A percentile compares a stretch with the other conserved stretches of the same genome.
Conservation (phyloP, 768 basidiomycete species). For the Lentinula lateritia region DNA sequence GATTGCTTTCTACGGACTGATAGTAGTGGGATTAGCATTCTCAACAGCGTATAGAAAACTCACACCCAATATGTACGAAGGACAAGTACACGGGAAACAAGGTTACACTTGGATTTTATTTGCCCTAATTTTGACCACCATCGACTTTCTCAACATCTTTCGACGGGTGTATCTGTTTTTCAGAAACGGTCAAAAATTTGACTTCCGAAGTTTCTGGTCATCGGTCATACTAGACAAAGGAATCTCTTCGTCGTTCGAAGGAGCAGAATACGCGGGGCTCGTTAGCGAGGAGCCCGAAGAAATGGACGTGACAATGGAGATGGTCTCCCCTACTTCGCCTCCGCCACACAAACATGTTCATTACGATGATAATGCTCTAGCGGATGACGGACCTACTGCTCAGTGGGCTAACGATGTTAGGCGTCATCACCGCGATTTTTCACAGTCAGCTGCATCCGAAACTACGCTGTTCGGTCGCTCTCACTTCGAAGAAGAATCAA, state of each 20-base stretch:
- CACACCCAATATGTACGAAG: constrained; percentile 82
- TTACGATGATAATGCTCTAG: constrained; percentile 18
- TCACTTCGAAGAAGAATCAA: constrained; percentile 49
- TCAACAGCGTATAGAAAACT: constrained; percentile 70
- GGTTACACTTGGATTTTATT: constrained; percentile 48
- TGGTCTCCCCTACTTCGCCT: constrained; percentile 10
- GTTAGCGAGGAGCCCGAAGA: constrained; percentile 51
- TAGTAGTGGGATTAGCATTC: constrained; percentile 58
- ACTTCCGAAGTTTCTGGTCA: constrained; percentile 49
- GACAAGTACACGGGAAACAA: constrained; percentile 53
- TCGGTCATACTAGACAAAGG: constrained; percentile 49
- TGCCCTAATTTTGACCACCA: constrained; percentile 36
- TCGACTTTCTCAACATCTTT: constrained; percentile 50
- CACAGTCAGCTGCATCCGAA: constrained; percentile 43
- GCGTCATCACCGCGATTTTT: constrained; percentile 36
- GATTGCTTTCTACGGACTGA: constrained; percentile 57
- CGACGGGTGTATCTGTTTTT: constrained; percentile 48
- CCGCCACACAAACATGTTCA: constrained; percentile 4
- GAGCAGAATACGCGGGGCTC: constrained; percentile 57
- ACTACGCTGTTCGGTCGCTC: constrained; percentile 50
- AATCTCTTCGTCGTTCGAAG: constrained; percentile 13
- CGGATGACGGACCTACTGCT: constrained; percentile 33
- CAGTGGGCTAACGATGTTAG: constrained; percentile 50
- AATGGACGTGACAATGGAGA: constrained; percentile 39
- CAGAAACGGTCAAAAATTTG: constrained; percentile 34